Conservation (phyloP, 345 rosid genomes). For the Lepidium sativum region DNA sequence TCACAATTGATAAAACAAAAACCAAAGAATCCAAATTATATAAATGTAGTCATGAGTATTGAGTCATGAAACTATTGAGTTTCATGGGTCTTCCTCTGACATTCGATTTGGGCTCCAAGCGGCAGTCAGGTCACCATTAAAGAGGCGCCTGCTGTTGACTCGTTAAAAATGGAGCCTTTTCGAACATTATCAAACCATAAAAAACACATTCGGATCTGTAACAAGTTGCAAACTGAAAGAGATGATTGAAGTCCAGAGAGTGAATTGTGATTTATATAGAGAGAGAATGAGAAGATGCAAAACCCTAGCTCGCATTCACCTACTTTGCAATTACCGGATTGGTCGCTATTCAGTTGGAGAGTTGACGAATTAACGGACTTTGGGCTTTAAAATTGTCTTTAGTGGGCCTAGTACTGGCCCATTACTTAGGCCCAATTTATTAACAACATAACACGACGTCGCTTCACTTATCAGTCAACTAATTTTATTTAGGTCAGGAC, state of each 20-base stretch:
- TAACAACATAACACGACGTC: too few relatives aligned
- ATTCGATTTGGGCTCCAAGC: slow-evolving; percentile 27
- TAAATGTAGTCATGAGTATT: slow-evolving; percentile 16
- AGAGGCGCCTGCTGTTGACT: slow-evolving; percentile 32
- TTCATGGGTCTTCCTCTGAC: slow-evolving; percentile 30
- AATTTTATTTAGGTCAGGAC: background rate
- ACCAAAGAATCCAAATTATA: background rate
- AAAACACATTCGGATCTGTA: background rate
- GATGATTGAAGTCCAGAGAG: background rate
- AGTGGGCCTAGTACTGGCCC: background rate
- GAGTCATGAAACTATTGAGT: slow-evolving; percentile 21
- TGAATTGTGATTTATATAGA: background rate
- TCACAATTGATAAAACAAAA: background rate
- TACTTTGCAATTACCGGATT: background rate
- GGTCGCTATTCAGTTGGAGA: background rate
- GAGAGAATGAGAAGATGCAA: background rate
- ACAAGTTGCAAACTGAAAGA: background rate
- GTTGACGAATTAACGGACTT: background rate
- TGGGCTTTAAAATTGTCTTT: background rate
- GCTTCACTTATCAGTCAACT: too few relatives aligned
- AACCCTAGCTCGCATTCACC: background rate
- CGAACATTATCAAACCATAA: too few relatives aligned
- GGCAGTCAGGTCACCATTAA: slow-evolving; percentile 29
- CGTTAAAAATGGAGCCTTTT: slow-evolving; percentile 17
- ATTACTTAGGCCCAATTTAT: background rate